These are phyloP conservation scores for Microdochium nivale DNA, from an alignment of 2,329 filamentous ascomycete species.

Conservation along the genomic window DNA sequence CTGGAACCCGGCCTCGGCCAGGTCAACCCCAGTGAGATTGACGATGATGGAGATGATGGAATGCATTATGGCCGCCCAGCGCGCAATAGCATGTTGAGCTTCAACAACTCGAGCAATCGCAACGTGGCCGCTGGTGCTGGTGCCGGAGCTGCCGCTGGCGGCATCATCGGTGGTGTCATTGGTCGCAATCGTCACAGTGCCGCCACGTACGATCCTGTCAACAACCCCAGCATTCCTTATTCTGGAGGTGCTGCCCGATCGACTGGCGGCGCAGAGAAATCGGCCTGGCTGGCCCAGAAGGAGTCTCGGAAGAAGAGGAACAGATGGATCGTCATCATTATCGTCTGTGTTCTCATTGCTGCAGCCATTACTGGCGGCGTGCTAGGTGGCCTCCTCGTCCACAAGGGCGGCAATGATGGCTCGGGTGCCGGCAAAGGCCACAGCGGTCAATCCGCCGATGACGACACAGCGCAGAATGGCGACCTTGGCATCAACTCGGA, in stretches of 20 bases:
- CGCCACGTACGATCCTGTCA: conserved; percentile 50
- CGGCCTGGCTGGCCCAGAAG: conserved; percentile 53
- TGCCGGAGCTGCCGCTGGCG: conserved; percentile 32
- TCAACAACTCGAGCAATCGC: conserved; percentile 36
- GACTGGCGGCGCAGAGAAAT: conserved; percentile 47
- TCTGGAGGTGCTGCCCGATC: conserved; percentile 22
- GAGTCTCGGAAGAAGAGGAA: conserved; percentile 54
- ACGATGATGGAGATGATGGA: conserved; percentile 83
- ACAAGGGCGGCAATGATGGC: conserved; percentile 34
- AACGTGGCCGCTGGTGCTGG: conserved; percentile 32
- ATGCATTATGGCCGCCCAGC: conserved; percentile 46
- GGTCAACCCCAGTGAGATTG: conserved; percentile 72
- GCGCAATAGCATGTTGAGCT: conserved; percentile 52
- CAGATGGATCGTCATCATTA: conserved; percentile 58
- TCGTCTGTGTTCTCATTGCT: conserved; percentile 57
- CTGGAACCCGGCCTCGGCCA: conserved; percentile 44
- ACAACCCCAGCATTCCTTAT: conserved; percentile 17
- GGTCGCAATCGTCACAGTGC: conserved; percentile 25
- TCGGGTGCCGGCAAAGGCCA: conserved; percentile 14
- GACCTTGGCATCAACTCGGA: conserved; percentile 65
- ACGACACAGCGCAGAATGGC: conserved; percentile 55
- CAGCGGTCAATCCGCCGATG: conserved; percentile 39
- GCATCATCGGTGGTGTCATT: conserved; percentile 31
- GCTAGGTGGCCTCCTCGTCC: conserved; percentile 29
- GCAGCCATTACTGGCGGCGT: conserved; percentile 69